Evolutionary conservation across 2,329 filamentous ascomycete species (phyloP), one percentile per base, ranked within the genome.

Genomic region (Piedraia hortae): DNA sequence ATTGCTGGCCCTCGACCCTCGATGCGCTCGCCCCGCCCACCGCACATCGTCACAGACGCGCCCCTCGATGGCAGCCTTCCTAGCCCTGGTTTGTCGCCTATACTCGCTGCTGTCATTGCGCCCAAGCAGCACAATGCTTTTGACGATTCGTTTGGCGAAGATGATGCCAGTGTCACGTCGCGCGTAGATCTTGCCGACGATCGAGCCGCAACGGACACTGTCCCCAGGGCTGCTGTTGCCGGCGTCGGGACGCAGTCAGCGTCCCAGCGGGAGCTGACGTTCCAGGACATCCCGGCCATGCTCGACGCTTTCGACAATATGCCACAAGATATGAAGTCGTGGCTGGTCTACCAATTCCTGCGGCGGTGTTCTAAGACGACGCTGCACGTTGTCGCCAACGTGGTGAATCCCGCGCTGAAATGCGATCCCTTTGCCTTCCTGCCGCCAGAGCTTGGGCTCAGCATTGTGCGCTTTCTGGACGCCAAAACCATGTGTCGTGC

Each of bases 281-380:
- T 82, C 10, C 60, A 80, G 47, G 74, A 88, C 35, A 72, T 82
- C n/a, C 73, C 73, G 5, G 62, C 58, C 9, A 74, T 97, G 56
- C 50, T 97, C 9, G 73, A 90, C 34, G 67, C 68, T 2, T 97
- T 93, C 36, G 82, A 93, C 42, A 62, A 71, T 4, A 72, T 97
- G 57, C 78, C 82, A 2, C 64, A 73, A 19, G 71, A 85, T 36
- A 66, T 97, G 60, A 85, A 97, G 47, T 73, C 72, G 0, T 89
- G 89, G 40, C 69, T 97, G 48, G 89, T 97, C 66, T 93, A 88
- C 41, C 82, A 97, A 41, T 64, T 97, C 24, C 58, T 97, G 12
- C 69, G 75, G 25, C 62, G 85, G 20, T 93, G 80, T 38, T 64
- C 77, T 4, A 72, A 88, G 33, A 70, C 77, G 18, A 90, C 80